Evolutionary conservation across 2,329 filamentous ascomycete species (phyloP).

Genomic region (Allantophomopsis lycopodina): DNA sequence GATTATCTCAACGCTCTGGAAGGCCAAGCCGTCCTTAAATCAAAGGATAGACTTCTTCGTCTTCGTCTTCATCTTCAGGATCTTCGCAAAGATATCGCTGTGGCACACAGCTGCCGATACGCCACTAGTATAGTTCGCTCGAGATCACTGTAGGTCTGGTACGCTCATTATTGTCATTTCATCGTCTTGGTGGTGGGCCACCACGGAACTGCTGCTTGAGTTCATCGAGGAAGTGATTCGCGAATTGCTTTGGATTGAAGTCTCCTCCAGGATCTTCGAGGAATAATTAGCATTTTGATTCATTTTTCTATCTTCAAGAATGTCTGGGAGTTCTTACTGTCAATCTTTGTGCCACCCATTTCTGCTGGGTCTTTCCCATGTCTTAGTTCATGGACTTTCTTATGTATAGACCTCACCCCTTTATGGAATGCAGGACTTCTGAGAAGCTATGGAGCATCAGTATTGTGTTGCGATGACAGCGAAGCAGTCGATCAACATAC

Average conservation of each 20-base stretch:
- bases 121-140: background rate
- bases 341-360: slow-evolving; percentile 31
- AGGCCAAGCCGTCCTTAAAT: background rate
- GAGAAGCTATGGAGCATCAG: slow-evolving; percentile 27
- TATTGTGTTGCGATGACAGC: background rate
- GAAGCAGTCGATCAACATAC: slow-evolving; percentile 6
- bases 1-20: background rate
- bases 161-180: slow-evolving; percentile 3
- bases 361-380: slow-evolving; percentile 32
- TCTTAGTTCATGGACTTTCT: slow-evolving; percentile 19
- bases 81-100: background rate
- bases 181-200: slow-evolving; percentile 8
- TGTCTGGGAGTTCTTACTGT: slow-evolving; percentile 7
- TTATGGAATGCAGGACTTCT: slow-evolving; percentile 39
- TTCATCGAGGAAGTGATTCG: slow-evolving; percentile 38
- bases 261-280: too few relatives aligned
- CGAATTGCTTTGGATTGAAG: slow-evolving; percentile 14
- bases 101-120: background rate
- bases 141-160: background rate
- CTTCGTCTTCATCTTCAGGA: background rate
- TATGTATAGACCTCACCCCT: slow-evolving; percentile 32
- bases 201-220: slow-evolving; percentile 29
- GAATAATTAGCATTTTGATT: too few relatives aligned
- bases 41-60: background rate
- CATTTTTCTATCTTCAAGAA: too few relatives aligned